Percentiles rank a stretch among this genome's conserved stretches.
These are phyloP conservation scores for Curvularia eragrostidis DNA, from an alignment of 2,329 filamentous ascomycete genomes.

Conservation along the genomic window DNA sequence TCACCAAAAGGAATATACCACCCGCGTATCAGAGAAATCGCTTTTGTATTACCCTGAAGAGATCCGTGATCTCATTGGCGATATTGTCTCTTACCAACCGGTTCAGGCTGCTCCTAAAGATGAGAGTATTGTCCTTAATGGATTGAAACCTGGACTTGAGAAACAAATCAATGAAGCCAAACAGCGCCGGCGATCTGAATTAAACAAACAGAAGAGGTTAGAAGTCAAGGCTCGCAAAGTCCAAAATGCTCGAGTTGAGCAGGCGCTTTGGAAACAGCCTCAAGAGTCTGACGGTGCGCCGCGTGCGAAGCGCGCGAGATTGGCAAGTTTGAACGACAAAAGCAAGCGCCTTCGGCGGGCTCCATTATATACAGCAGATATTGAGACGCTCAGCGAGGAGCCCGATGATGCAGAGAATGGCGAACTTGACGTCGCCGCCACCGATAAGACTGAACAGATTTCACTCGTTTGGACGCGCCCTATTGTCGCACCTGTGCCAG, in stretches of 20 bases:
- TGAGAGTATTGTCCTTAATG: constrained; percentile 35
- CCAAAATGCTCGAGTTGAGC: constrained; percentile 31
- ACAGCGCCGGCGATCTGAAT: constrained; percentile 21
- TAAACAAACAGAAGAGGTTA: constrained; percentile 24
- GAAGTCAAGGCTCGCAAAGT: constrained; percentile 28
- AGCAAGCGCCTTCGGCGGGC: constrained; percentile 29
- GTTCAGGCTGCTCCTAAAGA: constrained; percentile 36
- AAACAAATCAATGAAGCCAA: constrained; percentile 30
- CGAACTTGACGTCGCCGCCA: constrained; percentile 8
- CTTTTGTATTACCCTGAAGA: constrained; percentile 44
- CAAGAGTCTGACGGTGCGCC: constrained; percentile 10
- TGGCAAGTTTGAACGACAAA: constrained; percentile 40
- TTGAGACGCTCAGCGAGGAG: constrained; percentile 18
- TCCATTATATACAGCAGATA: constrained; percentile 11
- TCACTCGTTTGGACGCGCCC: constrained; percentile 19
- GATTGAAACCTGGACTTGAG: constrained; percentile 29
- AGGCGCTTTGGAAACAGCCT: constrained; percentile 17
- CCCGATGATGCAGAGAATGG: constrained; percentile 12
- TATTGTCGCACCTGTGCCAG: constrained; percentile 7
- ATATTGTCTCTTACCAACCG: constrained; percentile 28
- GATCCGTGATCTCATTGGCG: constrained; percentile 35
- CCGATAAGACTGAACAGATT: constrained; percentile 17
- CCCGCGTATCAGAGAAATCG: constrained; percentile 25
- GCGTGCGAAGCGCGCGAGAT: constrained; percentile 27
- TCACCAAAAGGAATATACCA: constrained; percentile 18